Percentiles rank a stretch among this genome's conserved stretches.
Conservation (phyloP, 1,284 basidiomycete genomes). For the Fomitopsis palustris region DNA sequence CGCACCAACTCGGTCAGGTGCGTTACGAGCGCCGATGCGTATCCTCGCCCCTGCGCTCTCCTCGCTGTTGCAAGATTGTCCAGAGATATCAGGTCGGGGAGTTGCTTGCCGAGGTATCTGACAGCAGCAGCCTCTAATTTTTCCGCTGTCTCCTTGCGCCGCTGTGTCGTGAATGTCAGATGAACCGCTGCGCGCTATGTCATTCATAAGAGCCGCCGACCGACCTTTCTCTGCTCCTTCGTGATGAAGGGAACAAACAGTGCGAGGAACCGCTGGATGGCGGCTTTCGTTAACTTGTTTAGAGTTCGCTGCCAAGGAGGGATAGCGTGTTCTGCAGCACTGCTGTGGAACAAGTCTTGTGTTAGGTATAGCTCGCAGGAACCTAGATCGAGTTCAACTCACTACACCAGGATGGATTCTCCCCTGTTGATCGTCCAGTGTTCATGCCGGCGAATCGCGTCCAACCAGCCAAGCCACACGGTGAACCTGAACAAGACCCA, state of each 20-base stretch:
- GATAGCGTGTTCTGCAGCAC: background rate
- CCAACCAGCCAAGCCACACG: background rate
- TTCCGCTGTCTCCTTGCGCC: background rate
- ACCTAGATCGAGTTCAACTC: background rate
- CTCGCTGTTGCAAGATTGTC: background rate
- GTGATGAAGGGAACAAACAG: background rate
- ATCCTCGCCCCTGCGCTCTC: constrained; percentile 2
- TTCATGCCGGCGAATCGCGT: background rate
- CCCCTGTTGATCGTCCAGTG: background rate
- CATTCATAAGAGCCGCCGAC: background rate
- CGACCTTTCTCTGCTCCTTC: background rate
- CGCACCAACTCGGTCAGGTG: background rate
- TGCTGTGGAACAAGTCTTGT: background rate
- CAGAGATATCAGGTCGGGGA: background rate
- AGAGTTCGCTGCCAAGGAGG: background rate
- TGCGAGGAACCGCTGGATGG: background rate
- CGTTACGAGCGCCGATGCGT: constrained; percentile 2
- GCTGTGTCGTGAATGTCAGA: background rate
- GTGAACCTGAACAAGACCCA: background rate
- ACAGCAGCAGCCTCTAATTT: background rate
- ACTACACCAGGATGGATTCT: background rate
- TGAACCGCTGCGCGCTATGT: background rate
- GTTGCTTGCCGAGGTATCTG: background rate
- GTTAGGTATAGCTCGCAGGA: background rate
- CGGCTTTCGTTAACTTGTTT: background rate